Conservation (phyloP, 1,284 basidiomycete species). For the Leucoagaricus sp. region DNA sequence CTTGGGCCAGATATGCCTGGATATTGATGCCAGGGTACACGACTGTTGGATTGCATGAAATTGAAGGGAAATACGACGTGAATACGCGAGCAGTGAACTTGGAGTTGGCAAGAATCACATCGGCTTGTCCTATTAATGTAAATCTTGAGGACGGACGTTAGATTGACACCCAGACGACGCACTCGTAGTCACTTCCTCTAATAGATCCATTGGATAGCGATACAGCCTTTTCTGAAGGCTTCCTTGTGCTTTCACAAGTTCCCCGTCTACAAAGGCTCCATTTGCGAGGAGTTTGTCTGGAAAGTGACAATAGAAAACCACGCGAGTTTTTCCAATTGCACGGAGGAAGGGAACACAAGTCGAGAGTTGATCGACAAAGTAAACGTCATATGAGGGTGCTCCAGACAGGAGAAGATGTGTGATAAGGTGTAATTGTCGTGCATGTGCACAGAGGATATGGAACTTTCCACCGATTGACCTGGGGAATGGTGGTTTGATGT, state of each 20-base stretch:
- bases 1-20: conserved; percentile 57
- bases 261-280: conserved; percentile 70
- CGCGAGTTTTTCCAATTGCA: conserved; percentile 64
- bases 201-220: conserved; percentile 85
- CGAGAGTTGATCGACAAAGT: conserved; percentile 94
- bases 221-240: conserved; percentile 74
- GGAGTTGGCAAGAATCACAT: conserved; percentile 92
- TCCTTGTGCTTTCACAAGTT: conserved; percentile 36
- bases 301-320: conserved; percentile 98
- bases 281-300: conserved; percentile 91
- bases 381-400: conserved; percentile 73
- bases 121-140: conserved; percentile 61
- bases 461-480: conserved; percentile 77
- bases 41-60: conserved; percentile 66
- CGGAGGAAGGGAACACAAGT: conserved; percentile 88
- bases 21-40: conserved; percentile 94
- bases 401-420: conserved; percentile 53
- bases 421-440: conserved; percentile 84
- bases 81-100: conserved; percentile 86
- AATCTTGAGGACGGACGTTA: neutral
- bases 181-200: conserved; percentile 93
- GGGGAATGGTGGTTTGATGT: conserved; percentile 78
- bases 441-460: conserved; percentile 89
- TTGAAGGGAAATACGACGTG: conserved; percentile 72
- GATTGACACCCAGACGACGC: conserved; percentile 26